Base-by-base conservation (phyloP, 2,329 filamentous ascomycete species). In the Gaeumannomyces sp. region DNA sequence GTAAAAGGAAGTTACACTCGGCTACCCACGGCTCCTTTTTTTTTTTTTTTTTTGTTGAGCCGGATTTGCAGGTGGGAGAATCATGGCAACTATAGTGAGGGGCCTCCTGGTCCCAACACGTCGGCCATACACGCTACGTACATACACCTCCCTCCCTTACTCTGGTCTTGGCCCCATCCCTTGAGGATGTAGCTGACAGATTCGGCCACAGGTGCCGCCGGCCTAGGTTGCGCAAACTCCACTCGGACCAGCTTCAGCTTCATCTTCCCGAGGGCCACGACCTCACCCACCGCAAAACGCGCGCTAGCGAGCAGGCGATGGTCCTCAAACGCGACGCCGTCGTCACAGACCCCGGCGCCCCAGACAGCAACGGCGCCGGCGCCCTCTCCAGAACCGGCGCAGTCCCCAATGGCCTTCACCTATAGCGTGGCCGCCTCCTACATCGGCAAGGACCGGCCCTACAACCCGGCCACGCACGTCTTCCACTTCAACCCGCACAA, bases 371-470 rank as follows among this genome's bases (percentile, higher is more conserved):
- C 62, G 28, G 33, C 38, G 33, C 11, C 62, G 14, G 22, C 62
- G 27, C 45, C 56, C n/a, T 27, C 56, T 10, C 56, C n/a, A 25
- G n/a, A 45, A 45, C 38, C 61, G 45, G 29, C 33, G 58, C 28
- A 56, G 38, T 16, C 31, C n/a, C 45, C 58, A 35, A 57, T 60
- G 57, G 69, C 72, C 31, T 85, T 91, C 72, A 85, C 84, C 63
- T 93, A 92, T 74, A 83, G 89, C 69, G 83, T 92, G 66, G 88
- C 90, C 35, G 89, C 89, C 7, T 91, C 90, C 6, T 93, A 90
- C 72, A 89, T 88, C 61, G 89, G 85, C 66, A 94, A 94, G 75
- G 85, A 87, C 70, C 83, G 82, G 59, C 82, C 81, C 38, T 93
- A 88, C 78, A 83, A 90, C 68, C 86, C 89, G 16, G 78, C 83